phyloP scores from a whole-genome alignment of 2,329 filamentous ascomycete genomes.

The Botrytis sinoallii region DNA sequence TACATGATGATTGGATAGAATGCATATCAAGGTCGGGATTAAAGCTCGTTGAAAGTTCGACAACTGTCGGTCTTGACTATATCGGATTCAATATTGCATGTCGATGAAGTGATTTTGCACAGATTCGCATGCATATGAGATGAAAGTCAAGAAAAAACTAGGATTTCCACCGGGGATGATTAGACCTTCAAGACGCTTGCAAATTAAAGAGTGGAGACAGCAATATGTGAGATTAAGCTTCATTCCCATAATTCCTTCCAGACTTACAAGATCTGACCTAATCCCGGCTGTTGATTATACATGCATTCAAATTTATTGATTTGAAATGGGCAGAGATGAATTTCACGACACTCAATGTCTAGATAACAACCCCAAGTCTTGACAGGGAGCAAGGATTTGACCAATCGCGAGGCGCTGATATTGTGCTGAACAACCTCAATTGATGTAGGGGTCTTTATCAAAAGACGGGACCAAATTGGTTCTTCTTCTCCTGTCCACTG shows the following conservation, averaged over 20 bases:
- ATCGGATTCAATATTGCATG: not conserved
- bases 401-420: not conserved
- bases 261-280: not conserved
- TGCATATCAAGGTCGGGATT: not conserved
- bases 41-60: not conserved
- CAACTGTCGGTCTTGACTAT: not conserved
- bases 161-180: not conserved
- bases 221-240: not conserved
- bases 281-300: no score
- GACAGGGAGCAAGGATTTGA: not conserved
- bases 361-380: not conserved
- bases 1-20: not conserved
- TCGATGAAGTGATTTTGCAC: not conserved
- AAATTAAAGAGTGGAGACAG: not conserved
- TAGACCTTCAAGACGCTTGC: not conserved
- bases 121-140: not conserved
- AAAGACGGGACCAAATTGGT: not conserved
- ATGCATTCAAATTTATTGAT: not conserved
- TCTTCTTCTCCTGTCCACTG: not conserved
- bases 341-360: not conserved
- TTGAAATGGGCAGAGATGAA: not conserved
- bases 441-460: not conserved
- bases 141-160: not conserved
- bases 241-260: not conserved
- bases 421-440: not conserved